These are phyloP conservation scores for Ramalina peruviana DNA, from an alignment of 495 filamentous ascomycete species.

Conservation along the genomic window DNA sequence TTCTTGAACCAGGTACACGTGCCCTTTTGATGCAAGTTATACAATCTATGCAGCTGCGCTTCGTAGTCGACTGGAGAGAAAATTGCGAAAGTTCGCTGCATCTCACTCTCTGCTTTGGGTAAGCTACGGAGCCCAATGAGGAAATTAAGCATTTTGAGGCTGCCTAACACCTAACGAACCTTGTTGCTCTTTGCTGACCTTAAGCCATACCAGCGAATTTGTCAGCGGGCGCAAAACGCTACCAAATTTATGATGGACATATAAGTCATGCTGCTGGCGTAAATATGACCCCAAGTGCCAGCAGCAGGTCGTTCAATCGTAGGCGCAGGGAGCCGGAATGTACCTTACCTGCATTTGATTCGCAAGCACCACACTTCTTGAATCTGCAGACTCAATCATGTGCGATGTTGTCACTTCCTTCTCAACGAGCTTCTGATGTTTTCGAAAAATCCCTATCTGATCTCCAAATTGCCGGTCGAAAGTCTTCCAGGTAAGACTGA, in stretches of 20 bases:
- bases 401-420: conserved; percentile 14
- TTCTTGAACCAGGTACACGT: conserved; percentile 12
- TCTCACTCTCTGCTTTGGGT: conserved; percentile 3
- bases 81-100: conserved; percentile 2
- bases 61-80: conserved; percentile 5
- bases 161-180: neutral
- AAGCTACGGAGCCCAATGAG: neutral
- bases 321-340: no score
- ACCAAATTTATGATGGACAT: no score
- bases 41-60: conserved; percentile 6
- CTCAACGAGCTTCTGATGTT: conserved; percentile 13
- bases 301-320: no score
- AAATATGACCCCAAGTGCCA: no score
- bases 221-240: no score
- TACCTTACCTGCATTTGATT: conserved; percentile 5
- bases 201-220: no score
- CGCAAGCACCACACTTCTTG: conserved; percentile 5
- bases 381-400: conserved; percentile 15
- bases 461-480: conserved; percentile 16
- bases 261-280: no score
- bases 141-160: no score
- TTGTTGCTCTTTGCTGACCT: neutral
- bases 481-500: conserved; percentile 13
- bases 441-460: conserved; percentile 7
- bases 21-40: conserved; percentile 3